Conservation (phyloP, 2,329 filamentous ascomycete species). For the Aureobasidium vineae region DNA sequence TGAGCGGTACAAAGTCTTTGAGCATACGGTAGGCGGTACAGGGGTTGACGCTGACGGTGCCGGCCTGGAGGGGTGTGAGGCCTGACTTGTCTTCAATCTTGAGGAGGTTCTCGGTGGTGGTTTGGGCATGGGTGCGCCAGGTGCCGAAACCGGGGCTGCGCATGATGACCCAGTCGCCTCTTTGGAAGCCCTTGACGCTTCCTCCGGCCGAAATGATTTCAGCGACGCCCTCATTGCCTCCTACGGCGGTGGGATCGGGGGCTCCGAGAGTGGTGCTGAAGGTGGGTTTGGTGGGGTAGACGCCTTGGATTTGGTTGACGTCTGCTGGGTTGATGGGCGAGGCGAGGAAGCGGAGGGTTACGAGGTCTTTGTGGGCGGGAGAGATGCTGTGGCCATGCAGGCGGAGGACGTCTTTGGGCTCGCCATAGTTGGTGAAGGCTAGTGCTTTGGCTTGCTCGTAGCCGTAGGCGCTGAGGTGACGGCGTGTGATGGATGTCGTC, state of each 20-base stretch:
- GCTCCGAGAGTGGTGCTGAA: constrained; percentile 78
- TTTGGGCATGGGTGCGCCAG: constrained; percentile 87
- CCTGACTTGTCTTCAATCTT: constrained; percentile 68
- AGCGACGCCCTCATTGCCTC: constrained; percentile 90
- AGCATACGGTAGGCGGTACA: constrained; percentile 94
- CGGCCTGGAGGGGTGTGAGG: constrained; percentile 72
- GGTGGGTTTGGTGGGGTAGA: constrained; percentile 81
- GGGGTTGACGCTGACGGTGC: constrained; percentile 88
- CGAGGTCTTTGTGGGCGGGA: constrained; percentile 64
- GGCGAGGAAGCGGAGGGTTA: constrained; percentile 84
- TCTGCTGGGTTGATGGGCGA: constrained; percentile 95
- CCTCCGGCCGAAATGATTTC: constrained; percentile 74
- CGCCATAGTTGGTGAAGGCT: constrained; percentile 70
- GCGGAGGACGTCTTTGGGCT: constrained; percentile 67
- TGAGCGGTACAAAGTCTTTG: constrained; percentile 66
- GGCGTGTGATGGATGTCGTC: constrained; percentile 29
- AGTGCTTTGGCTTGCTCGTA: constrained; percentile 85
- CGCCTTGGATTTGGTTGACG: constrained; percentile 96
- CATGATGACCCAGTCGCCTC: constrained; percentile 94
- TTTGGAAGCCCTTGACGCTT: constrained; percentile 59
- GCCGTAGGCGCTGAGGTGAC: constrained; percentile 62
- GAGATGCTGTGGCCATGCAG: constrained; percentile 76
- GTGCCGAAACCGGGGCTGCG: constrained; percentile 81
- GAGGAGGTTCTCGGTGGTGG: constrained; percentile 59
- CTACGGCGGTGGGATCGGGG: constrained; percentile 69